These are phyloP conservation scores for Podospora sp. DNA, from an alignment of 495 filamentous ascomycete species.

Conservation along the genomic window DNA sequence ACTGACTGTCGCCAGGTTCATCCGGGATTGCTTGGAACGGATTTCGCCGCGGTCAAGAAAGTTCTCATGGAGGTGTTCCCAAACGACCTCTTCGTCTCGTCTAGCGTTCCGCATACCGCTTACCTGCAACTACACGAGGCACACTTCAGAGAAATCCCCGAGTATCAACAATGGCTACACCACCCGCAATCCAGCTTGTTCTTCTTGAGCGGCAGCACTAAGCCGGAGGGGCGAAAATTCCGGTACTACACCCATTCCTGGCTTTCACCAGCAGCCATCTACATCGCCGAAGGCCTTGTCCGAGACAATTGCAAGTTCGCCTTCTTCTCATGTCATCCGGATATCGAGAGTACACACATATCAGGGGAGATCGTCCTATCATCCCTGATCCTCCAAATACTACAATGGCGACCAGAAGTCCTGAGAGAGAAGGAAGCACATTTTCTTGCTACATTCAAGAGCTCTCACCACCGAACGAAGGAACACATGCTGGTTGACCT, in stretches of 20 bases:
- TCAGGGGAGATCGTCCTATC: not conserved
- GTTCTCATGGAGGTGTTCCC: not conserved
- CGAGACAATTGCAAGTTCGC: not conserved
- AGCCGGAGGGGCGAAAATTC: not conserved
- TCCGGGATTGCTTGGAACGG: not conserved
- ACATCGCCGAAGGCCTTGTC: not conserved
- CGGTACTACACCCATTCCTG: constrained; percentile 5
- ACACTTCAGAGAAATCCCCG: not conserved
- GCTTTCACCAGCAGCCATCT: constrained; percentile 11
- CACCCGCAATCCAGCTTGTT: not conserved
- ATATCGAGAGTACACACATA: not conserved
- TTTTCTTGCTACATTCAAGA: not conserved
- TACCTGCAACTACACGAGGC: not conserved
- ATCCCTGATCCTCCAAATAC: not conserved
- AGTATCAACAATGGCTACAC: not conserved
- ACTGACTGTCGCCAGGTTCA: not conserved
- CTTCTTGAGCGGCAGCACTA: not conserved
- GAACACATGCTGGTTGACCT: constrained; percentile 1
- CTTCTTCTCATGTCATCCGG: constrained; percentile 4
- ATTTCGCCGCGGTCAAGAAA: not conserved
- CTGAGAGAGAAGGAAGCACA: not conserved
- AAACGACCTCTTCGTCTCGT: not conserved
- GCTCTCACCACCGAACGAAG: not conserved
- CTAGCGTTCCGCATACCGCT: not conserved
- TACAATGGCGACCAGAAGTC: not conserved